phyloP scores from a whole-genome alignment of 2,329 filamentous ascomycete species.

The Pseudopithomyces chartarum region DNA sequence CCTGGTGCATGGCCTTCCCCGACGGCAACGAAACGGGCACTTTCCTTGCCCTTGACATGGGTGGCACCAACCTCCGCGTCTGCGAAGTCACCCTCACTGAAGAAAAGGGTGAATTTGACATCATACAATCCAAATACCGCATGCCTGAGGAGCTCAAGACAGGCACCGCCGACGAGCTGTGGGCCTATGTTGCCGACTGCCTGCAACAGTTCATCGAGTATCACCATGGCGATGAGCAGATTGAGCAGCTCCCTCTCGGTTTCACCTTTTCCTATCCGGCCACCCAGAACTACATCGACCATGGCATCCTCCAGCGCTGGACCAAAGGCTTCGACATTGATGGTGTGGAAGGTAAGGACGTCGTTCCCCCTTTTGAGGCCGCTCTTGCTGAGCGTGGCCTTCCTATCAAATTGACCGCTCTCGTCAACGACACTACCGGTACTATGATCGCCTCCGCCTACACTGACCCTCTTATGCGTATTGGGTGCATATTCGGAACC shows the following conservation, averaged over 20 bases:
- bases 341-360: constrained; percentile 88
- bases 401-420: constrained; percentile 87
- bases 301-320: constrained; percentile 92
- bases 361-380: constrained; percentile 85
- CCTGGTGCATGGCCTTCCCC: constrained; percentile 93
- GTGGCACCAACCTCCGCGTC: constrained; percentile 92
- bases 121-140: constrained; percentile 94
- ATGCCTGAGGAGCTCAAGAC: constrained; percentile 95
- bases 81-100: constrained; percentile 91
- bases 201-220: constrained; percentile 89
- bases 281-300: constrained; percentile 90
- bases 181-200: constrained; percentile 94
- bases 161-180: constrained; percentile 82
- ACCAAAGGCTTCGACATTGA: constrained; percentile 96
- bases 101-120: constrained; percentile 90
- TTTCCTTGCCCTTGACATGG: constrained; percentile 92
- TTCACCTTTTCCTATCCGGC: constrained; percentile 98
- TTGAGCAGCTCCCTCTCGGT: constrained; percentile 75
- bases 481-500: constrained; percentile 97
- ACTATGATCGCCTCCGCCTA: constrained; percentile 96
- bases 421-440: constrained; percentile 98
- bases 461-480: constrained; percentile 90
- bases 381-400: constrained; percentile 77
- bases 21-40: constrained; percentile 86
- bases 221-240: constrained; percentile 71